Evolutionary conservation across 805 yeast species (phyloP), one percentile per base, ranked within the genome.

Genomic region (Wickerhamiella brachini): DNA sequence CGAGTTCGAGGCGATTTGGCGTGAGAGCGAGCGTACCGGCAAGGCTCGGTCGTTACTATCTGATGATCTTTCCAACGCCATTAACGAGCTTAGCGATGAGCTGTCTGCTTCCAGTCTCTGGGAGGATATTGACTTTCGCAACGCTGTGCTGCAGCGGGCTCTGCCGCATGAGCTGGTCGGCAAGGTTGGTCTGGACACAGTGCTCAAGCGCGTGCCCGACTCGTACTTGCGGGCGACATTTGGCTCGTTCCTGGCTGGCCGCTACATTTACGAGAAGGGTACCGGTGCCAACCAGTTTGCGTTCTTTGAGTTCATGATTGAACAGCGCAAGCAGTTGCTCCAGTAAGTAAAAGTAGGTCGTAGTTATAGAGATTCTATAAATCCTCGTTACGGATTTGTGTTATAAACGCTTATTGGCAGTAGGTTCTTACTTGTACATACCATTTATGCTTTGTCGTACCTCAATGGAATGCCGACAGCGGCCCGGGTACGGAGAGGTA

Each of bases 1-100:
- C 37, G 98, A 90, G 71, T 94, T 94, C 64, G 81, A 82, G 60
- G 83, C 86, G 55, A 73, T 90, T 62, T 88, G 97, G 95, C 70
- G 76, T 57, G 79, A 87, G 62, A 80, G 80, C 59, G 71, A 77
- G 58, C 65, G 69, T 44, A 80, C 87, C 4, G 83, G 83, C 23
- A 74, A 73, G 58, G 76, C 94, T 20, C 68, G 74, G 44, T 68
- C 80, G 67, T 56, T 66, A 15, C 74, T 88, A 56, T 84, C 95
- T n/a, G 95, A 89, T 66, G 79, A 80, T 59, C 73, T 89, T 51
- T 85, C 95, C 7, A 73, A 74, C 54, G 82, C 94, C 31, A 89
- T 89, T 65, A 89, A 87, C 68, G 80, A 83, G 58, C 74, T 89
- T 58, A 85, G 82, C 48, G 95, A 86, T 63, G 94, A 88, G 70